phyloP scores from a whole-genome alignment of 139 green algal genomes.

The Chlorella sp. region DNA sequence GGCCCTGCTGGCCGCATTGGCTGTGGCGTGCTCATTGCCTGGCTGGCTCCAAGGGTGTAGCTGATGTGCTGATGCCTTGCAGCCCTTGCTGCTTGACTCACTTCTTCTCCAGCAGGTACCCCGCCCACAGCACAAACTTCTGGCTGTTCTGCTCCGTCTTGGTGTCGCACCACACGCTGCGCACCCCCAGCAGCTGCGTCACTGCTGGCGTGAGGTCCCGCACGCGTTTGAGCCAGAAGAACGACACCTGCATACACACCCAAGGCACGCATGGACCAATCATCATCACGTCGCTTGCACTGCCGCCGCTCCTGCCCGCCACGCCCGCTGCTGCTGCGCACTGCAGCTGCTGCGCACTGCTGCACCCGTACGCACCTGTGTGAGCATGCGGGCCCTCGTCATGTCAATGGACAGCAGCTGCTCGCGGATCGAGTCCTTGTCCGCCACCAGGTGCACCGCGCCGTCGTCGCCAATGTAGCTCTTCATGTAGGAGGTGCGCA shows the following conservation, averaged over 20 bases:
- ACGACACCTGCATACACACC: conserved; percentile 21
- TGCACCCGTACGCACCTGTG: conserved; percentile 24
- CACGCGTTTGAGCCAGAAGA: conserved; percentile 67
- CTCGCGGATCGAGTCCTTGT: conserved; percentile 34
- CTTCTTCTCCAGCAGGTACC: conserved; percentile 64
- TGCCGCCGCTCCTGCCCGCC: not conserved
- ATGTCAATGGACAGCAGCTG: conserved; percentile 64
- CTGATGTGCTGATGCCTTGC: not conserved
- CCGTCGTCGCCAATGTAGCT: conserved; percentile 69
- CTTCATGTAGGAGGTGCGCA: conserved; percentile 47
- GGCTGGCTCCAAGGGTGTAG: no score
- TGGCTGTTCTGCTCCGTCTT: conserved; percentile 59
- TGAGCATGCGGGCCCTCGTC: conserved; percentile 59
- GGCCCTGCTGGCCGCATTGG: no score
- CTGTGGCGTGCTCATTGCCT: no score
- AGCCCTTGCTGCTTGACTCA: conserved; percentile 12
- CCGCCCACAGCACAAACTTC: conserved; percentile 86
- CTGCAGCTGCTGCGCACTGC: not conserved
- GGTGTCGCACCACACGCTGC: conserved; percentile 78
- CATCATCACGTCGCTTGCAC: no score
- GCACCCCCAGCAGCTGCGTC: conserved; percentile 61
- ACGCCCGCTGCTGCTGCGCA: not conserved
- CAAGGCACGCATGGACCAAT: no score
- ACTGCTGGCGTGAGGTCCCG: conserved; percentile 55
- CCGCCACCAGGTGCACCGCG: conserved; percentile 66